Evolutionary conservation across 129 eudicot genomes (phyloP).

Genomic region (Cynara cardunculus): DNA sequence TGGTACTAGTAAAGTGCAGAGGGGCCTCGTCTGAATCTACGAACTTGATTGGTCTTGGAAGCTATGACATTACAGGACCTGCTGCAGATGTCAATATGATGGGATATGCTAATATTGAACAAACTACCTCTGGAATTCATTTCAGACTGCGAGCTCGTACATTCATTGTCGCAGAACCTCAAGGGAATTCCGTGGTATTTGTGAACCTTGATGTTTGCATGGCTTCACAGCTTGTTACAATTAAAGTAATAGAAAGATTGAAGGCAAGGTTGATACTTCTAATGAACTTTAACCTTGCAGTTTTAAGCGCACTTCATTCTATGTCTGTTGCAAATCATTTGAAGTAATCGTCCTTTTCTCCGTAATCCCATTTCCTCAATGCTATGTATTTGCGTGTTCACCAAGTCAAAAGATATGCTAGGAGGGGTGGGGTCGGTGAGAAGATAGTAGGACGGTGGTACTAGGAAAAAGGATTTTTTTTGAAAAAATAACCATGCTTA

Average conservation of each 20-base stretch:
- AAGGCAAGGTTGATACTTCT: slow-evolving; percentile 59
- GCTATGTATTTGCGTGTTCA: not conserved
- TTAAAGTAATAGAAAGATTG: slow-evolving; percentile 86
- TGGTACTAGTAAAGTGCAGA: not conserved
- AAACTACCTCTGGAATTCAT: slow-evolving; percentile 84
- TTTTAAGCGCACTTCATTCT: not conserved
- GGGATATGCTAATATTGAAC: slow-evolving; percentile 95
- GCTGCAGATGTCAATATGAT: slow-evolving; percentile 76
- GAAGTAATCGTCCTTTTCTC: not conserved
- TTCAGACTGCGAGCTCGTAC: slow-evolving; percentile 74
- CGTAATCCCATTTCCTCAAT: not conserved
- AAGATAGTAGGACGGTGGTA: not conserved
- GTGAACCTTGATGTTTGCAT: slow-evolving; percentile 98
- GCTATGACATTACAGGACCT: slow-evolving; percentile 58
- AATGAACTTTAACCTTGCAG: not conserved
- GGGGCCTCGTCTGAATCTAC: slow-evolving; percentile 11
- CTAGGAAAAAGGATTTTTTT: not conserved
- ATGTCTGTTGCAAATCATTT: not conserved
- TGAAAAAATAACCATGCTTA: not conserved
- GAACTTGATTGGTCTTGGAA: slow-evolving; percentile 42
- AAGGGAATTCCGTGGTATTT: slow-evolving; percentile 47
- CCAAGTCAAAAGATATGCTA: not conserved
- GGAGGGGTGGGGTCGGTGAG: not conserved
- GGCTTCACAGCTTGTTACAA: slow-evolving; percentile 96
- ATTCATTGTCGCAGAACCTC: slow-evolving; percentile 46